phyloP scores from a whole-genome alignment of 1,139 yeast genomes.

The Candida sp. region DNA sequence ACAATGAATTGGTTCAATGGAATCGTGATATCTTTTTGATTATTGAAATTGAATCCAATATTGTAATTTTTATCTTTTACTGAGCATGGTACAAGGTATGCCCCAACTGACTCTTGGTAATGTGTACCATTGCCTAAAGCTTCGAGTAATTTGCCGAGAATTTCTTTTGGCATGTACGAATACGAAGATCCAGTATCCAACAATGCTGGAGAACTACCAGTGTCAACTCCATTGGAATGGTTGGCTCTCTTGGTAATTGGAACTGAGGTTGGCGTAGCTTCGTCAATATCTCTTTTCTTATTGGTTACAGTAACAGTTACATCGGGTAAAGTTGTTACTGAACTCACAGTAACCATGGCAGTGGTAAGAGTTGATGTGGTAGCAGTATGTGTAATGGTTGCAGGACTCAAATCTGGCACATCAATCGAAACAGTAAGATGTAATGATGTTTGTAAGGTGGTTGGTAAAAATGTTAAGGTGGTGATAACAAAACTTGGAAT shows the following conservation, averaged over 20 bases:
- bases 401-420: background rate
- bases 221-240: conserved; percentile 2
- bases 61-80: conserved; percentile 13
- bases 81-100: conserved; percentile 27
- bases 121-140: conserved; percentile 1
- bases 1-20: conserved; percentile 22
- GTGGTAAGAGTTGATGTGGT: background rate
- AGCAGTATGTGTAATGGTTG: background rate
- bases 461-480: background rate
- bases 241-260: background rate
- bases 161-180: conserved; percentile 20
- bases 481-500: background rate
- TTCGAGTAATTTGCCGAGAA: conserved; percentile 13
- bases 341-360: background rate
- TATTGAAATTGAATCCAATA: conserved; percentile 18
- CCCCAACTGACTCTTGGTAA: conserved; percentile 15
- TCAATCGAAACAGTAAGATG: background rate
- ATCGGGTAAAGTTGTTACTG: background rate
- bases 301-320: background rate
- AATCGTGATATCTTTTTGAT: conserved; percentile 17
- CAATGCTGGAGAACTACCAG: conserved; percentile 15
- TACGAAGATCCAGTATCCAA: conserved; percentile 43
- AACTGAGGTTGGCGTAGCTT: background rate
- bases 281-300: conserved; percentile 7
- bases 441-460: background rate